Conservation (phyloP, 2,329 filamentous ascomycete species). For the Fusarium sp. region DNA sequence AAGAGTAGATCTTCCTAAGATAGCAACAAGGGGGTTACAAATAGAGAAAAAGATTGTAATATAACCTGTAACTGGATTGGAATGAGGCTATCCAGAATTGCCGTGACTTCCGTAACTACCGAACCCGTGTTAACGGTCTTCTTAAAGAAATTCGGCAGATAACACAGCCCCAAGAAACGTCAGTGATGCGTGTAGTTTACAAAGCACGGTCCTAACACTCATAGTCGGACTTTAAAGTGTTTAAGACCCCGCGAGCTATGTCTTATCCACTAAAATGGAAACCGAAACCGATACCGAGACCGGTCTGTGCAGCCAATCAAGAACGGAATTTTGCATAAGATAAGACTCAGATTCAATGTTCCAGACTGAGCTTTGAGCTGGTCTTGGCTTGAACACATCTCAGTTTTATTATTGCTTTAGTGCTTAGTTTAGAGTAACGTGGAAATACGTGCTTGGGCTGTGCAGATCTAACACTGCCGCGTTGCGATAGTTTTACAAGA, state of each 20-base stretch:
- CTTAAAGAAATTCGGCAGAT: no score
- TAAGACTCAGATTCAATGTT: not conserved
- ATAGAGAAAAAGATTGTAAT: no score
- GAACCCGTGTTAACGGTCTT: no score
- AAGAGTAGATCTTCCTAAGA: no score
- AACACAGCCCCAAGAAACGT: no score
- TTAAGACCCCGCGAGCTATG: not conserved
- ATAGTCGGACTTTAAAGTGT: not conserved
- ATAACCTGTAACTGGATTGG: no score
- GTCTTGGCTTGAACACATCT: not conserved
- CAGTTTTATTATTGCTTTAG: not conserved
- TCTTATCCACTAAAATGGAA: not conserved
- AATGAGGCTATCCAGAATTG: no score
- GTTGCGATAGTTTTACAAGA: not conserved
- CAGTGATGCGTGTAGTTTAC: not conserved
- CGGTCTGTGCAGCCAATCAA: not conserved
- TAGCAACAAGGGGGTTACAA: no score
- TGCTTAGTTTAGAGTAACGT: not conserved
- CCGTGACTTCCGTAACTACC: no score
- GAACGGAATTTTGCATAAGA: not conserved
- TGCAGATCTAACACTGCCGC: not conserved
- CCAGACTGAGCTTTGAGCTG: not conserved
- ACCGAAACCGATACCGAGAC: conserved; percentile 13
- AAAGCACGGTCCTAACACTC: not conserved
- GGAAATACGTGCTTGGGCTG: conserved; percentile 2